phyloP scores from a whole-genome alignment of 768 basidiomycete species.

The Trametes coccinea region DNA sequence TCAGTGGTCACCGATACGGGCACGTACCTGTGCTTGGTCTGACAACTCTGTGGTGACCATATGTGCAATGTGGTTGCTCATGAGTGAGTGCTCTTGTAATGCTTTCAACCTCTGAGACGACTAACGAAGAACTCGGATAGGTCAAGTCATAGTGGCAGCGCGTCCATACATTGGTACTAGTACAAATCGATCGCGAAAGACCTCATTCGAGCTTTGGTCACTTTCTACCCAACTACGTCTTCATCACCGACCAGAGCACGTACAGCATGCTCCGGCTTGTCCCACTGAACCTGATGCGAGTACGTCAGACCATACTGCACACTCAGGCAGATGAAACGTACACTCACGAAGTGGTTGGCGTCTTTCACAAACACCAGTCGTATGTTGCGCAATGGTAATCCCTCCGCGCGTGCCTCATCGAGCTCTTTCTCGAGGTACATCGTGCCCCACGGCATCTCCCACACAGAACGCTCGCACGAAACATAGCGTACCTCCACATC shows the following conservation, averaged over 20 bases:
- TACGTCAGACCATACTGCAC: not conserved
- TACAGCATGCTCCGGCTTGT: constrained; percentile 7
- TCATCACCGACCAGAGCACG: constrained; percentile 4
- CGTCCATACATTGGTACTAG: too few relatives aligned
- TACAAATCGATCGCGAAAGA: too few relatives aligned
- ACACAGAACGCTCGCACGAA: constrained; percentile 9
- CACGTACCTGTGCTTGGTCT: too few relatives aligned
- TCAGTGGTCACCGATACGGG: too few relatives aligned
- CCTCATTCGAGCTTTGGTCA: too few relatives aligned
- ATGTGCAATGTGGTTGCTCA: too few relatives aligned
- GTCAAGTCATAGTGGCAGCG: too few relatives aligned
- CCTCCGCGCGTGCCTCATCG: not conserved
- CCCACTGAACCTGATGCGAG: constrained; percentile 5
- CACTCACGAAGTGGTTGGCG: constrained; percentile 19
- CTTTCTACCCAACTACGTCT: not conserved
- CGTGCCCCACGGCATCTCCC: not conserved
- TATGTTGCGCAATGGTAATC: not conserved
- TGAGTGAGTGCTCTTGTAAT: too few relatives aligned
- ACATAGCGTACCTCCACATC: constrained; percentile 12
- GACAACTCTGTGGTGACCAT: too few relatives aligned
- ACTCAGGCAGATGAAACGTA: not conserved
- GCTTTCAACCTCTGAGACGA: too few relatives aligned
- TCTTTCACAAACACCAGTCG: constrained; percentile 3
- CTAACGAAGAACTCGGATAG: too few relatives aligned
- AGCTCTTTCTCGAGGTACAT: constrained; percentile 1